Evolutionary conservation across 2,329 filamentous ascomycete species (phyloP).

Genomic region (Neopestalotiopsis sp.): DNA sequence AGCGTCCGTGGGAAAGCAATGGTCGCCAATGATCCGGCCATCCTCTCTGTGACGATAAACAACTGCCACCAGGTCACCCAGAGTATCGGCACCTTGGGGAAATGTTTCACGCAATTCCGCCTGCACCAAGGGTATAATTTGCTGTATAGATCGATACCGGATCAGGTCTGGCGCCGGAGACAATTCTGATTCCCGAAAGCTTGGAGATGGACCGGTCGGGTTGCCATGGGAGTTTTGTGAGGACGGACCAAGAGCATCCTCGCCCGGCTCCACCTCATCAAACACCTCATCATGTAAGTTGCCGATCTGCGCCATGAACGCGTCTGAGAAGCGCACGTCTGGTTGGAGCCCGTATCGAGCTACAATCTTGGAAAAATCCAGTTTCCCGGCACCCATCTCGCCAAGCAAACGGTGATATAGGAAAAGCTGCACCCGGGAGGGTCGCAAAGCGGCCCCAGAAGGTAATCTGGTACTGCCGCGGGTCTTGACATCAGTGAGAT

Average conservation of each 20-base stretch:
- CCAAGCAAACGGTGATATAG: slow-evolving; percentile 88
- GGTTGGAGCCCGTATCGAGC: slow-evolving; percentile 72
- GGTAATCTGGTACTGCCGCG: slow-evolving; percentile 69
- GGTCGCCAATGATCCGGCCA: slow-evolving; percentile 57
- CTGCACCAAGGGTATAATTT: slow-evolving; percentile 51
- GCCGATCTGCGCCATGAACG: slow-evolving; percentile 77
- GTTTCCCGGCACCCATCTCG: slow-evolving; percentile 70
- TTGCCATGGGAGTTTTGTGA: not conserved
- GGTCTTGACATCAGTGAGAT: slow-evolving; percentile 90
- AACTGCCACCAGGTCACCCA: slow-evolving; percentile 57
- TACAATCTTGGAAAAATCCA: slow-evolving; percentile 74
- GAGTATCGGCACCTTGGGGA: slow-evolving; percentile 49
- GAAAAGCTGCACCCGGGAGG: slow-evolving; percentile 85
- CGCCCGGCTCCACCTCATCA: slow-evolving; percentile 53
- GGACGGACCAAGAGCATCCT: slow-evolving; percentile 30
- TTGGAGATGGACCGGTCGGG: slow-evolving; percentile 18
- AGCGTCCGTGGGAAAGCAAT: slow-evolving; percentile 71
- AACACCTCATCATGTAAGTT: slow-evolving; percentile 70
- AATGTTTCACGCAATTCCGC: slow-evolving; percentile 58
- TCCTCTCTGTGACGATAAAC: slow-evolving; percentile 59
- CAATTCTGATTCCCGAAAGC: not conserved
- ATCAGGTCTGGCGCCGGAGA: slow-evolving; percentile 42
- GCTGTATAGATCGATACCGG: slow-evolving; percentile 53
- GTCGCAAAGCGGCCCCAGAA: slow-evolving; percentile 67
- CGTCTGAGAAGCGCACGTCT: slow-evolving; percentile 73